Evolutionary conservation across 73 alveolate species (phyloP).

Genomic region (Paramecium pentaurelia): DNA sequence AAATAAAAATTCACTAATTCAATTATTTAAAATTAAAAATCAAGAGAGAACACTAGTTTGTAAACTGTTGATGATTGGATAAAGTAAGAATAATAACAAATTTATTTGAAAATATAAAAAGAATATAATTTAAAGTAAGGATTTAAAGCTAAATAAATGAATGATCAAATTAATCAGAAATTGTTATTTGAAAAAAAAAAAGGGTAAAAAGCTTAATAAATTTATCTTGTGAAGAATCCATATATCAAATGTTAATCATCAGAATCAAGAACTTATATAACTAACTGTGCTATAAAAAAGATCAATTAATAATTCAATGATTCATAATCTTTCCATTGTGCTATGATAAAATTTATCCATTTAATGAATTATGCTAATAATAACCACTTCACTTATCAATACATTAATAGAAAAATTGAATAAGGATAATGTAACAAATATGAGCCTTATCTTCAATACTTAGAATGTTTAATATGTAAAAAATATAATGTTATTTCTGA

Average conservation of each 20-base stretch:
- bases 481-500: background rate
- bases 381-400: background rate
- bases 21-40: background rate
- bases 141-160: background rate
- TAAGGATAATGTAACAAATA: background rate
- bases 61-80: background rate
- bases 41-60: background rate
- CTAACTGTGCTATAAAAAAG: background rate
- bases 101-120: background rate
- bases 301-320: background rate
- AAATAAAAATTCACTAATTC: background rate
- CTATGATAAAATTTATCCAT: background rate
- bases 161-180: background rate
- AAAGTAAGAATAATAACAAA: background rate
- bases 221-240: background rate
- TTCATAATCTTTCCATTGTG: background rate
- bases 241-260: background rate
- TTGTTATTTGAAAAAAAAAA: background rate
- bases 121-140: background rate
- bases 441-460: background rate
- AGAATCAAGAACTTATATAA: background rate
- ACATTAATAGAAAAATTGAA: background rate
- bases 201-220: background rate
- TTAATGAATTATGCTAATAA: background rate
- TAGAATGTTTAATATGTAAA: background rate